A percentile compares a stretch with the other conserved stretches of the same genome.
phyloP scores from a whole-genome alignment of 2,329 filamentous ascomycete species.

The Escovopsis sp. region DNA sequence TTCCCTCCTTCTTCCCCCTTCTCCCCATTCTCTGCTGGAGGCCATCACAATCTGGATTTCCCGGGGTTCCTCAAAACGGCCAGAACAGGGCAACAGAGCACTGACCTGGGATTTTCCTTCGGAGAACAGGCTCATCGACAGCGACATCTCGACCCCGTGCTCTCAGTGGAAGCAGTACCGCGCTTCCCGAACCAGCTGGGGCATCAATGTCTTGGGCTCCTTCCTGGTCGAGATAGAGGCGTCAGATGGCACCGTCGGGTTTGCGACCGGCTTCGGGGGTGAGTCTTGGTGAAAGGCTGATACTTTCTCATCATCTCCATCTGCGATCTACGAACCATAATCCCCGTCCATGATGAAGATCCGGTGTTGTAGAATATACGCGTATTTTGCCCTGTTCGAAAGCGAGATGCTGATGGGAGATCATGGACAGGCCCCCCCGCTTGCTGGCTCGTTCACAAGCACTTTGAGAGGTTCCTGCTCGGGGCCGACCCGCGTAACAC shows the following conservation, averaged over 20 bases:
- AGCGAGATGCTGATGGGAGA: neutral
- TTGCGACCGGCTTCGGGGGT: slow-evolving; percentile 86
- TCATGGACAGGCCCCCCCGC: slow-evolving; percentile 59
- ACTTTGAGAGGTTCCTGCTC: slow-evolving; percentile 84
- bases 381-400: no score
- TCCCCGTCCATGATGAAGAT: no score
- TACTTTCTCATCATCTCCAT: no score
- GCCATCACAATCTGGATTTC: neutral
- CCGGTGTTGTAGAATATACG: no score
- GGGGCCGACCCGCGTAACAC: slow-evolving; percentile 82
- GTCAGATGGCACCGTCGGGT: slow-evolving; percentile 80
- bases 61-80: no score
- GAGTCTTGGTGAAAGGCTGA: slow-evolving; percentile 9
- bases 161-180: slow-evolving; percentile 81
- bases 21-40: neutral
- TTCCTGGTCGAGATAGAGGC: slow-evolving; percentile 85
- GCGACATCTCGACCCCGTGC: slow-evolving; percentile 84
- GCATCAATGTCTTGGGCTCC: slow-evolving; percentile 87
- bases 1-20: slow-evolving; percentile 6
- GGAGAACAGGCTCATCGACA: slow-evolving; percentile 65
- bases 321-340: no score
- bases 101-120: no score
- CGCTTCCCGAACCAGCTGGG: slow-evolving; percentile 78
- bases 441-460: slow-evolving; percentile 86
- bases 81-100: no score